phyloP scores from a whole-genome alignment of 179 eudicot species.

The Vitellaria paradoxa region DNA sequence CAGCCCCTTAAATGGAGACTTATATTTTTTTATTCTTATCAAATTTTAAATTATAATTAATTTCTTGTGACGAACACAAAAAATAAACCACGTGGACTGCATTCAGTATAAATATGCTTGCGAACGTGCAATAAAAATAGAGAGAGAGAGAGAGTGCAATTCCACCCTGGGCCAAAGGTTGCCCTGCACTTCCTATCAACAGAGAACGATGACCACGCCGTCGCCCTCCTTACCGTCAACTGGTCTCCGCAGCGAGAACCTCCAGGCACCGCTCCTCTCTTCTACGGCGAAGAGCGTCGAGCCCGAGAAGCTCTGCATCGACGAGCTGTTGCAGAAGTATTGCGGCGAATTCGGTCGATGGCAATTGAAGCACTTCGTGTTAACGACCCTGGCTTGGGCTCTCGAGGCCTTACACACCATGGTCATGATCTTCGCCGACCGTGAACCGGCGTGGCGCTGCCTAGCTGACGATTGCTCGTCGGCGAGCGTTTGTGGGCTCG shows the following conservation, averaged over 20 bases:
- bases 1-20: too few relatives aligned
- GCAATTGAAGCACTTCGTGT: conserved; percentile 64
- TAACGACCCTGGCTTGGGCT: conserved; percentile 77
- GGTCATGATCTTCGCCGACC: conserved; percentile 89
- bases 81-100: too few relatives aligned
- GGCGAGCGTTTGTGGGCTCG: conserved; percentile 34
- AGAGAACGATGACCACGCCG: neutral
- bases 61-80: too few relatives aligned
- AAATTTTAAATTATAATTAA: too few relatives aligned
- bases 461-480: conserved; percentile 22
- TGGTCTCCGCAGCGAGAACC: conserved; percentile 4
- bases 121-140: too few relatives aligned
- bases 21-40: too few relatives aligned
- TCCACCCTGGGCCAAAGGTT: too few relatives aligned
- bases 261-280: conserved; percentile 28
- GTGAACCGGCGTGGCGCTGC: conserved; percentile 71
- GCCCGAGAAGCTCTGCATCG: conserved; percentile 39
- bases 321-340: conserved; percentile 55
- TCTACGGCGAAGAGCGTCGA: neutral
- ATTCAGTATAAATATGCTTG: too few relatives aligned
- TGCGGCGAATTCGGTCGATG: conserved; percentile 87
- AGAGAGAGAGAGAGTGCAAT: too few relatives aligned
- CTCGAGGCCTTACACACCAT: conserved; percentile 85
- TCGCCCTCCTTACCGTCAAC: neutral
- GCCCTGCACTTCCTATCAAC: too few relatives aligned